These are phyloP conservation scores for Candolleomyces eurysporus DNA, from an alignment of 768 basidiomycete species.

Conservation along the genomic window DNA sequence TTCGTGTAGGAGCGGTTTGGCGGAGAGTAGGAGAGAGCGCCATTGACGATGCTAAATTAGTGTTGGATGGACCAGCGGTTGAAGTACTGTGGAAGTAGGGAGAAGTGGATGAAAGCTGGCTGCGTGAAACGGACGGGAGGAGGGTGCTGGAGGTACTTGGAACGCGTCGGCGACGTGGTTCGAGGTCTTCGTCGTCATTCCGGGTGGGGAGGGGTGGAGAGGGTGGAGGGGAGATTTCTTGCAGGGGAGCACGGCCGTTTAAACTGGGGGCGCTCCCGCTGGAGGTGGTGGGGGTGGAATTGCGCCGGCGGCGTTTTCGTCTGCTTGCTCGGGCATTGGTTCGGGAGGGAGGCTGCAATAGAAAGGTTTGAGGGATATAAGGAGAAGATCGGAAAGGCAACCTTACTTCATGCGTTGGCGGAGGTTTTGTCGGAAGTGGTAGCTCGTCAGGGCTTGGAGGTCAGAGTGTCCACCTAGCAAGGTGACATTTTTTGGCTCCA, in stretches of 20 bases:
- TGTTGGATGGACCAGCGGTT: constrained; percentile 9
- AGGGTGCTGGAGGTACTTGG: constrained; percentile 22
- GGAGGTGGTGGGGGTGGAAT: constrained; percentile 6
- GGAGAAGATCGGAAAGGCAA: not conserved
- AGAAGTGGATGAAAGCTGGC: not conserved
- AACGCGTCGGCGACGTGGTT: constrained; percentile 34
- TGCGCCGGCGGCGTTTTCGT: not conserved
- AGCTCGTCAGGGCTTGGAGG: constrained; percentile 58
- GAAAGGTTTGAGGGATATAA: constrained; percentile 3
- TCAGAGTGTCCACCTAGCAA: constrained; percentile 61
- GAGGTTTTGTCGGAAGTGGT: constrained; percentile 61
- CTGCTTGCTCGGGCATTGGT: constrained; percentile 13
- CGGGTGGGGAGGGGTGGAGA: constrained; percentile 19
- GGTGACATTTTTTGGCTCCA: constrained; percentile 66
- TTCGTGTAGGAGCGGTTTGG: not conserved
- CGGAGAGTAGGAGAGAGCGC: constrained; percentile 1
- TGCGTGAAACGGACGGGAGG: constrained; percentile 9
- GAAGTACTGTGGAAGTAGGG: constrained; percentile 7
- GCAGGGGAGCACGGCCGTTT: constrained; percentile 32
- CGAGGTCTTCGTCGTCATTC: constrained; percentile 39
- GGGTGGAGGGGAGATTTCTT: constrained; percentile 37
- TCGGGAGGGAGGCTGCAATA: constrained; percentile 21
- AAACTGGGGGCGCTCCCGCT: constrained; percentile 10
- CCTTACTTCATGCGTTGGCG: constrained; percentile 67
- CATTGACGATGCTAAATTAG: not conserved